Evolutionary conservation across 2,329 filamentous ascomycete genomes (phyloP).

Genomic region (Waltergamsia citrina): DNA sequence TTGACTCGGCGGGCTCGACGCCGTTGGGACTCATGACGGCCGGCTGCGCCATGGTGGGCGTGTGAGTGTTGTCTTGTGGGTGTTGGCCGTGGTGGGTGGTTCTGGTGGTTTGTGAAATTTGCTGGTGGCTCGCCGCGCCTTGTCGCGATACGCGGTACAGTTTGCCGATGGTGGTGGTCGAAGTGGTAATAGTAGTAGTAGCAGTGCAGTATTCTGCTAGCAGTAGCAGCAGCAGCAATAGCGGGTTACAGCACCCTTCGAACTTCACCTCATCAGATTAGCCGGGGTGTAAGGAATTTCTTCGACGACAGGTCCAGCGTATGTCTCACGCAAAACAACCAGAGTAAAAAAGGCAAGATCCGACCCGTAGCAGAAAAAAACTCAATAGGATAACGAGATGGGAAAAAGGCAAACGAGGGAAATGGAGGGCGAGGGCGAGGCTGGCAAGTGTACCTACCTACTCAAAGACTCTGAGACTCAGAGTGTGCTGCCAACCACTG

Average conservation of each 20-base stretch:
- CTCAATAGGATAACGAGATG: no score
- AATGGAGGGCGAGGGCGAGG: conserved; percentile 1
- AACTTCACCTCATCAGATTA: background rate
- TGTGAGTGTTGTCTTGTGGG: conserved; percentile 15
- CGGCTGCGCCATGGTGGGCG: conserved; percentile 30
- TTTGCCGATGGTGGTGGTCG: background rate
- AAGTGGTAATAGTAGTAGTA: no score
- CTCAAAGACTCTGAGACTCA: background rate
- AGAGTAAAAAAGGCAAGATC: background rate
- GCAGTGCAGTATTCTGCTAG: background rate
- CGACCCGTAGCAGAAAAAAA: no score
- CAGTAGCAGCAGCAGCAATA: no score
- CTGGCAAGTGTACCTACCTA: background rate
- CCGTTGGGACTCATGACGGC: conserved; percentile 29
- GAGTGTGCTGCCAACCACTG: background rate
- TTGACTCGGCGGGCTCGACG: conserved; percentile 15
- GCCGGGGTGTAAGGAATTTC: background rate
- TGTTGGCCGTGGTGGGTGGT: conserved; percentile 16
- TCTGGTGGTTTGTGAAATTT: background rate
- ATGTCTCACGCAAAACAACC: background rate
- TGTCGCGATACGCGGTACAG: conserved; percentile 2
- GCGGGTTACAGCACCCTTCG: no score
- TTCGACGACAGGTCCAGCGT: background rate
- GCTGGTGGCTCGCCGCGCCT: background rate
- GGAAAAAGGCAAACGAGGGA: conserved; percentile 1